Percentiles rank a stretch among this genome's conserved stretches.
phyloP scores from a whole-genome alignment of 1,139 yeast genomes.

The Protomyces macrosporus region DNA sequence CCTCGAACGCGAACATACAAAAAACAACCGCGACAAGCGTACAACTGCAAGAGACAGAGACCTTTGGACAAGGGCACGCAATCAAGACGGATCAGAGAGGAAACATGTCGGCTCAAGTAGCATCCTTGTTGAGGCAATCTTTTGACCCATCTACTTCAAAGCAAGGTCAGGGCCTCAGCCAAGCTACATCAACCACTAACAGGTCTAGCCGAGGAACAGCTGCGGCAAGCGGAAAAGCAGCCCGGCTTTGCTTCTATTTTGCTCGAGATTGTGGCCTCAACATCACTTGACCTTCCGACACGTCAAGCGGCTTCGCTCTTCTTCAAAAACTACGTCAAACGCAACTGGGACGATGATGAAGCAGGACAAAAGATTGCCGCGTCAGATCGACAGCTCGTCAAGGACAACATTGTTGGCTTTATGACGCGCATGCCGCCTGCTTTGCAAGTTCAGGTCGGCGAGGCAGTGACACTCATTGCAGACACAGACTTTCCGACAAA shows the following conservation, averaged over 20 bases:
- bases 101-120: conserved; percentile 22
- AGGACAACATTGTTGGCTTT: conserved; percentile 67
- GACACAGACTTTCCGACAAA: conserved; percentile 90
- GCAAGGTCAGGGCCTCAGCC: conserved; percentile 28
- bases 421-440: conserved; percentile 76
- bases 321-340: conserved; percentile 77
- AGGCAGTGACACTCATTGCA: conserved; percentile 85
- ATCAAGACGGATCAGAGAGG: background rate
- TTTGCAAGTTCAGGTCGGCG: conserved; percentile 87
- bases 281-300: conserved; percentile 50
- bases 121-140: conserved; percentile 31
- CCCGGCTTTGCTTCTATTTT: conserved; percentile 73
- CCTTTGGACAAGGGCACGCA: no score
- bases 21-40: no score
- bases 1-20: no score
- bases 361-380: background rate
- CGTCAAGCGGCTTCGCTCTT: conserved; percentile 85
- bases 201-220: conserved; percentile 39
- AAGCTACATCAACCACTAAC: background rate
- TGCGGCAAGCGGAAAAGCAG: conserved; percentile 57
- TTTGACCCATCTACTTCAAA: conserved; percentile 31
- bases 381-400: conserved; percentile 43
- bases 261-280: conserved; percentile 70
- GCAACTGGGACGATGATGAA: conserved; percentile 61
- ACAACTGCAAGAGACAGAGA: no score